phyloP scores from a whole-genome alignment of 352 stramenopile species.

The Saprolegnia parasitica region DNA sequence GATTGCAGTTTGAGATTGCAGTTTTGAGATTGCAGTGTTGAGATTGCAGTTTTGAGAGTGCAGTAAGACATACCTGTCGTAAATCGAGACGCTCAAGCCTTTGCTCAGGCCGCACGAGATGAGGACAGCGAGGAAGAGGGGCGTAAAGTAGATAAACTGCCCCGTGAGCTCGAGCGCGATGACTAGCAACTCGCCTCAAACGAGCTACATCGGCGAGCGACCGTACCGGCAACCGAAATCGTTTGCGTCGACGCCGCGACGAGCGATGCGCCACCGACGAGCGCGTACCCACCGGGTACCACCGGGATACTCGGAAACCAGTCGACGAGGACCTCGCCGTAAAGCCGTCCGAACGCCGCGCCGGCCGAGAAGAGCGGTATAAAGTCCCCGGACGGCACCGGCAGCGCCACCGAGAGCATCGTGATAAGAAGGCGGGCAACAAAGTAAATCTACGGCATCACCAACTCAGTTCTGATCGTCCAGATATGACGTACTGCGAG shows the following conservation, averaged over 20 bases:
- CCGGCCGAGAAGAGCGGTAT: constrained; percentile 82
- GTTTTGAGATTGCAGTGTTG: not conserved
- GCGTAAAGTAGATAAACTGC: constrained; percentile 75
- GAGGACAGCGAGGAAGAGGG: constrained; percentile 70
- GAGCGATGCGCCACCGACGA: constrained; percentile 73
- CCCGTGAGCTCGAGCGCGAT: constrained; percentile 85
- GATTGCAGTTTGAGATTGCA: constrained; percentile 16
- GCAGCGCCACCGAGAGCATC: constrained; percentile 55
- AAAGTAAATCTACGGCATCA: constrained; percentile 52
- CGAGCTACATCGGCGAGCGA: not conserved
- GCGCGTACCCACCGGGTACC: constrained; percentile 66
- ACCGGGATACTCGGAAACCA: constrained; percentile 38
- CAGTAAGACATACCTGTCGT: constrained; percentile 58
- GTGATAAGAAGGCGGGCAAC: constrained; percentile 61
- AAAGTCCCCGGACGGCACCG: constrained; percentile 71
- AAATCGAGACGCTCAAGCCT: constrained; percentile 67
- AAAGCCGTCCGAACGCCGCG: constrained; percentile 70
- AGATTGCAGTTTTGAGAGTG: constrained; percentile 28
- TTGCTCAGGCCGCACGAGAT: constrained; percentile 59
- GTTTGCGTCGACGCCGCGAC: constrained; percentile 63
- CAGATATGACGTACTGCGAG: constrained; percentile 39
- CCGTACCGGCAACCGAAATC: constrained; percentile 52
- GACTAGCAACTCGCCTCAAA: constrained; percentile 35
- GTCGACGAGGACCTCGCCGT: constrained; percentile 51
- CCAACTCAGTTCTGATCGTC: constrained; percentile 46